Conservation (phyloP, 768 basidiomycete genomes). For the Pleurotus pulmonarius region DNA sequence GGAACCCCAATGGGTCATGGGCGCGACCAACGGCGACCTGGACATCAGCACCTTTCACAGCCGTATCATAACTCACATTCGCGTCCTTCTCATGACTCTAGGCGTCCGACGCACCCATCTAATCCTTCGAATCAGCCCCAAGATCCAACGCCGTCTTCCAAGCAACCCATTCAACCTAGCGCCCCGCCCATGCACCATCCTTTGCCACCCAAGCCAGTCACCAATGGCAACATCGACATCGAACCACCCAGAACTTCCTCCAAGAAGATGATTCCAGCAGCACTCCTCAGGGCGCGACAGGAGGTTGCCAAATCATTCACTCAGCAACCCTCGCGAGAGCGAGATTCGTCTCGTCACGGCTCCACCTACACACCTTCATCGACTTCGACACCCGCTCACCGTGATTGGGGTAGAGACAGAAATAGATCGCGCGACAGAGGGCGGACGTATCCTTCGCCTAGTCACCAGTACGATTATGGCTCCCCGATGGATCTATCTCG, state of each 20-base stretch:
- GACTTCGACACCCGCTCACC: slow-evolving; percentile 10
- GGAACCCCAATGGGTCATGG: slow-evolving; percentile 11
- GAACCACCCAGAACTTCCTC: background rate
- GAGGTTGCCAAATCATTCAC: background rate
- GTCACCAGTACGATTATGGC: slow-evolving; percentile 3
- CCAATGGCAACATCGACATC: background rate
- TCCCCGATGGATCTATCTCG: slow-evolving; percentile 16
- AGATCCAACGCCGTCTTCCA: background rate
- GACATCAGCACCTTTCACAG: background rate
- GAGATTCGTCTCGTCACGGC: background rate
- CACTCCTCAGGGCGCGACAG: slow-evolving; percentile 1
- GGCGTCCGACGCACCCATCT: background rate
- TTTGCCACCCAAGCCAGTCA: slow-evolving; percentile 1
- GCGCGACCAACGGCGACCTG: background rate
- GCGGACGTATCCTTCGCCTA: slow-evolving; percentile 14
- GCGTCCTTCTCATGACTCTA: background rate
- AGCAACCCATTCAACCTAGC: background rate
- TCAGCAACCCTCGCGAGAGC: background rate
- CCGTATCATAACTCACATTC: slow-evolving; percentile 2
- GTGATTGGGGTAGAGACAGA: slow-evolving; percentile 13
- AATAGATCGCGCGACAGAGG: slow-evolving; percentile 13
- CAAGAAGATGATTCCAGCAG: background rate
- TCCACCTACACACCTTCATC: slow-evolving; percentile 10
- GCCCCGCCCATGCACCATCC: slow-evolving; percentile 1
- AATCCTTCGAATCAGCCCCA: background rate